Conservation (phyloP, 768 basidiomycete species). For the Lentinula sp. region DNA sequence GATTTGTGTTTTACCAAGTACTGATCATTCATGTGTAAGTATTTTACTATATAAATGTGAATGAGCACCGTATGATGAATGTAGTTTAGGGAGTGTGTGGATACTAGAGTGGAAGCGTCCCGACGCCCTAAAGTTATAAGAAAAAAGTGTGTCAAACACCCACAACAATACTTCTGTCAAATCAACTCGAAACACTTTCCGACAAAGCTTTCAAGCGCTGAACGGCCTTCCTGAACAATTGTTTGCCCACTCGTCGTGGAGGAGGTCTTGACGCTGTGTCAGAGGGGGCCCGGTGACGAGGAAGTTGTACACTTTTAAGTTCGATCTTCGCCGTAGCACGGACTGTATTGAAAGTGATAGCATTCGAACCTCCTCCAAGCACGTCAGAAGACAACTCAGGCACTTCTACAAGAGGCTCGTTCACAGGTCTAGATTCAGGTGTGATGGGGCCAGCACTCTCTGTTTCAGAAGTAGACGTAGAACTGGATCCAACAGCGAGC, state of each 20-base stretch:
- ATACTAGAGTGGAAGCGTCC: neutral
- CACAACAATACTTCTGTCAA: neutral
- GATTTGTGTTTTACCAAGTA: no score
- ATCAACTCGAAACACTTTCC: constrained; percentile 18
- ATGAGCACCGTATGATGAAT: neutral
- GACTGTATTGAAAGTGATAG: neutral
- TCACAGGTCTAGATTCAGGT: constrained; percentile 32
- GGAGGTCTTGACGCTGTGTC: constrained; percentile 11
- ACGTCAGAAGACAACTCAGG: constrained; percentile 36
- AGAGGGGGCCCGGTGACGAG: constrained; percentile 5
- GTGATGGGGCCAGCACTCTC: constrained; percentile 44
- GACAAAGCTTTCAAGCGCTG: constrained; percentile 30
- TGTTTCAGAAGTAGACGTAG: neutral
- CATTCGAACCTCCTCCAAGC: neutral
- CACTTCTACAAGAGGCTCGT: constrained; percentile 34
- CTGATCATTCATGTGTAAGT: no score
- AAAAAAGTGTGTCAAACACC: constrained; percentile 3
- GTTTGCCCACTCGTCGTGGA: constrained; percentile 17
- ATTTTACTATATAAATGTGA: neutral
- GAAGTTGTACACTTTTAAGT: neutral
- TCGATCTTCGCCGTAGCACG: neutral
- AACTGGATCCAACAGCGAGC: neutral
- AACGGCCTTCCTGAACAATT: constrained; percentile 32
- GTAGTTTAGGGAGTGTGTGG: neutral
- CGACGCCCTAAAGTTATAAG: neutral